These are phyloP conservation scores for Vitis hybrid DNA, from an alignment of 177 flowering plant species.

Conservation along the genomic window DNA sequence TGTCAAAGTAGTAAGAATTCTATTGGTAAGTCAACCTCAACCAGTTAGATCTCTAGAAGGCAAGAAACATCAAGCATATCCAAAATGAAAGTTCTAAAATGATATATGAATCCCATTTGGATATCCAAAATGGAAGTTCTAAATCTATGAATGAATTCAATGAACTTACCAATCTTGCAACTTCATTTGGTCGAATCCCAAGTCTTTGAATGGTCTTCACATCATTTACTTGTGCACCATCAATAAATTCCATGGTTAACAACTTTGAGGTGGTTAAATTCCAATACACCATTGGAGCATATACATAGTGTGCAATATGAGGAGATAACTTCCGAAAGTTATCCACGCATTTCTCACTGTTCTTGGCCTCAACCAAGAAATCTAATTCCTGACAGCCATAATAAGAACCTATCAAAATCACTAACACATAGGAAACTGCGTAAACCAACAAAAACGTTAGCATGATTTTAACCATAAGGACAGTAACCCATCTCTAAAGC, in stretches of 20 bases:
- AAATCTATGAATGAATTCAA: background rate
- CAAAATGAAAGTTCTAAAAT: background rate
- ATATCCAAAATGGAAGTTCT: background rate
- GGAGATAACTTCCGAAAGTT: constrained; percentile 89
- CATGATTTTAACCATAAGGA: background rate
- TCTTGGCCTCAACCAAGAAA: constrained; percentile 87
- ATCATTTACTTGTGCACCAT: constrained; percentile 80
- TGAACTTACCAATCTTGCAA: constrained; percentile 71
- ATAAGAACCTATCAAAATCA: constrained; percentile 15
- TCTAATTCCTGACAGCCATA: constrained; percentile 74
- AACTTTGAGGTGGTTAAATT: constrained; percentile 81
- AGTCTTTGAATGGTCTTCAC: constrained; percentile 60
- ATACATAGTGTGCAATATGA: constrained; percentile 70
- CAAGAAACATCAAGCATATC: background rate
- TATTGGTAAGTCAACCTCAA: background rate
- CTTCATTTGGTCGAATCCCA: constrained; percentile 76
- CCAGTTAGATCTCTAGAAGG: background rate
- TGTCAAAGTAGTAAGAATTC: background rate
- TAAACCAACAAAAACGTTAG: background rate
- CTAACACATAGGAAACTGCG: background rate
- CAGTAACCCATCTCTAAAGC: background rate
- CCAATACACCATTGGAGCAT: constrained; percentile 92
- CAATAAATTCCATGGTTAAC: constrained; percentile 93
- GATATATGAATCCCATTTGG: background rate
- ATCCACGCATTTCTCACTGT: constrained; percentile 81